phyloP scores from a whole-genome alignment of 305 asterid genomes.

The Fraxinus sp. region DNA sequence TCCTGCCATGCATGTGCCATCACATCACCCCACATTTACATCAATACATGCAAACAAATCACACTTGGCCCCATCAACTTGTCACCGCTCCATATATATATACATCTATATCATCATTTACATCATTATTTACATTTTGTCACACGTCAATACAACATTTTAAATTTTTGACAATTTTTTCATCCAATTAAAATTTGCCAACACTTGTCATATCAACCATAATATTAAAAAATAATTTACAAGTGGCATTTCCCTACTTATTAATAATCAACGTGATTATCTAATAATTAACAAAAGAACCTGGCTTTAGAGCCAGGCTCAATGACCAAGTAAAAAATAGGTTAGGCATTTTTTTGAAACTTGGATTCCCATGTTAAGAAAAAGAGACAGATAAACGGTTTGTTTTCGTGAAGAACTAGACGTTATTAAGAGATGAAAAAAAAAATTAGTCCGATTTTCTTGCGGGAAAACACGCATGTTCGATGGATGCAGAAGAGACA shows the following conservation, averaged over 20 bases:
- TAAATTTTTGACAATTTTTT: too few relatives aligned
- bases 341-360: too few relatives aligned
- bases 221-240: too few relatives aligned
- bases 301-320: too few relatives aligned
- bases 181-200: too few relatives aligned
- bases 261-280: background rate
- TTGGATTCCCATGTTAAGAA: background rate
- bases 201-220: too few relatives aligned
- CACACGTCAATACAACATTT: too few relatives aligned
- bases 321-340: too few relatives aligned
- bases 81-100: background rate
- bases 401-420: background rate
- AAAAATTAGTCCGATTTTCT: background rate
- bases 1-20: conserved; percentile 36
- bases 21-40: conserved; percentile 1
- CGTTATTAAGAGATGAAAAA: too few relatives aligned
- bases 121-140: too few relatives aligned
- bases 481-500: background rate
- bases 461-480: background rate
- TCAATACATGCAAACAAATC: background rate
- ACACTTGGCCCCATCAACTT: background rate
- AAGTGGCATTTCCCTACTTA: background rate
- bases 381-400: background rate
- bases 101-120: too few relatives aligned
- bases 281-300: background rate